These are phyloP conservation scores for Coemansia sp. DNA, from an alignment of 192 early-diverging fungal species.

Conservation along the genomic window DNA sequence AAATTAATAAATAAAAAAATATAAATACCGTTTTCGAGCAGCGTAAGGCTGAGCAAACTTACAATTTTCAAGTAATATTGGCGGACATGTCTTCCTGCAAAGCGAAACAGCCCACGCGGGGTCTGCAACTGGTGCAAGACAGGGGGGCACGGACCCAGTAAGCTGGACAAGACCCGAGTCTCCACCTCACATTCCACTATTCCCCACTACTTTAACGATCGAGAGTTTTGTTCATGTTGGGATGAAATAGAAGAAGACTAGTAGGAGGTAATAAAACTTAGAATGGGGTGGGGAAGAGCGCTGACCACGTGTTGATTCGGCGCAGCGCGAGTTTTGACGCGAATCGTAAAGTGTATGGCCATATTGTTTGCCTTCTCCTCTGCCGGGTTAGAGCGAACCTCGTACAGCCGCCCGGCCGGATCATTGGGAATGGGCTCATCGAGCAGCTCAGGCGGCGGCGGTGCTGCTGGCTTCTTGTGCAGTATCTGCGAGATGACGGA, in stretches of 20 bases:
- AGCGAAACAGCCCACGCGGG: not conserved
- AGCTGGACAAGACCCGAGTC: not conserved
- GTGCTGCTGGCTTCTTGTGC: slow-evolving; percentile 34
- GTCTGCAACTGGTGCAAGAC: not conserved
- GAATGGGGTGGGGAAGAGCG: slow-evolving; percentile 43
- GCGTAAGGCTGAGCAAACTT: not conserved
- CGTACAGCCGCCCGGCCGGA: slow-evolving; percentile 49
- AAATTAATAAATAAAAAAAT: not conserved
- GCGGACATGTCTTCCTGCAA: not conserved
- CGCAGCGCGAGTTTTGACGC: slow-evolving; percentile 33
- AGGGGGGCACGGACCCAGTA: not conserved
- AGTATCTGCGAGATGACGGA: slow-evolving; percentile 41
- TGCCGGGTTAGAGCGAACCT: slow-evolving; percentile 42
- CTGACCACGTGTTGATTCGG: slow-evolving; percentile 29
- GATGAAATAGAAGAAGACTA: slow-evolving; percentile 1
- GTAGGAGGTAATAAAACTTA: slow-evolving; percentile 51
- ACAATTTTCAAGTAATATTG: not conserved
- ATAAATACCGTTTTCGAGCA: not conserved
- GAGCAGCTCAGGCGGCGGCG: slow-evolving; percentile 46
- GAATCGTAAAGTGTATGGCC: slow-evolving; percentile 51
- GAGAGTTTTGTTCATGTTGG: not conserved
- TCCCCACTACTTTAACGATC: not conserved
- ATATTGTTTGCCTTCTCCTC: slow-evolving; percentile 34
- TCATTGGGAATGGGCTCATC: slow-evolving; percentile 52
- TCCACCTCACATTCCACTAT: not conserved